Evolutionary conservation across 2,329 filamentous ascomycete species (phyloP), one percentile per base, ranked within the genome.

Genomic region (Pseudogymnoascus sp.): DNA sequence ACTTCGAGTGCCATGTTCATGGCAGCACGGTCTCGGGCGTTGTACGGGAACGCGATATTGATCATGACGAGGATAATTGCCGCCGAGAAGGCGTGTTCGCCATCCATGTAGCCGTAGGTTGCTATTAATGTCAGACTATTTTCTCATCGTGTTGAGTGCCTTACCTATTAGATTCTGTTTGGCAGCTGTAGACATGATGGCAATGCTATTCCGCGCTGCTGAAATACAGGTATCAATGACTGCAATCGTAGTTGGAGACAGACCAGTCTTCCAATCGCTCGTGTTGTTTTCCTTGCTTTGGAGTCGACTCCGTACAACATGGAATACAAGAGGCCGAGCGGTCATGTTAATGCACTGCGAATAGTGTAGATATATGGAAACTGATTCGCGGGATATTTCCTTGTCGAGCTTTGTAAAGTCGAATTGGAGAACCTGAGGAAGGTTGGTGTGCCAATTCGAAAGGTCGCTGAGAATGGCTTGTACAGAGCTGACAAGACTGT

Each of bases 281-380:
- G 74, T 71, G 9, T 73, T 72, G 9, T 70, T 70, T 7, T 70
- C 70, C 8, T 70, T 69, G 14, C 64, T 66, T 57, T 75, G 72
- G 0, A 82, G 71, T 3, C 79, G 75, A 43, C 75, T 74, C 67
- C 81, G 78, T 6, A 82, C 78, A 2, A 83, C 76, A 63, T 81
- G 77, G 63, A 82, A 81, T 0, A 84, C 73, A 22, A 83, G 70
- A 1, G 81, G 81, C 4, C 81, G 72, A 0, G 77, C 78, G 0
- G 80, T 81, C 80, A 84, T 83, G 65, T 82, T 82, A 66, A 83
- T 77, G 66, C 81, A 83, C 43, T 82, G 80, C 63, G 82, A 82
- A 65, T 82, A 83, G 64, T 84, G 81, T 20, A 81, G 69, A 60
- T 80, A 77, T 3, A 78, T 79, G 1, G 79, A 81, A 4, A 82